These are phyloP conservation scores for Apiospora sp. DNA, from an alignment of 2,329 filamentous ascomycete species.

Conservation along the genomic window DNA sequence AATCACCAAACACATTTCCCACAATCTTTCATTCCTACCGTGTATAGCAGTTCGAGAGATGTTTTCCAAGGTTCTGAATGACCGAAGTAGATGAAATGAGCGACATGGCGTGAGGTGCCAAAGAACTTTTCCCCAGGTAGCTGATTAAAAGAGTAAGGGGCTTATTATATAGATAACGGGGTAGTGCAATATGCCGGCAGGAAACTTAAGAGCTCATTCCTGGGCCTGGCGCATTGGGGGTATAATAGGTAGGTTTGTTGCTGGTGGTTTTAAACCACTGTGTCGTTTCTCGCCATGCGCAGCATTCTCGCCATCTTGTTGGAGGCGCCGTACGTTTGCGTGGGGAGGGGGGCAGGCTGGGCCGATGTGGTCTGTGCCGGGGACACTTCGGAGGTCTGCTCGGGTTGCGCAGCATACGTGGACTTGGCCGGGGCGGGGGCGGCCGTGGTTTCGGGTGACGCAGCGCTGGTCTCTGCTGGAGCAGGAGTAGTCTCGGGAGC, in stretches of 20 bases:
- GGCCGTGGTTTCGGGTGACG: too few species aligned
- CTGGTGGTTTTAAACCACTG: not conserved
- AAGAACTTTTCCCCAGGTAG: not conserved
- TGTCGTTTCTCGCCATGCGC: not conserved
- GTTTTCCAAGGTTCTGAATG: not conserved
- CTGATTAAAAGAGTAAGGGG: not conserved
- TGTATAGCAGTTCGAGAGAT: not conserved
- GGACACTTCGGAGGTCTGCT: not conserved
- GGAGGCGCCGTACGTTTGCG: slow-evolving; percentile 4
- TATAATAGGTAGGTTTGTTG: not conserved
- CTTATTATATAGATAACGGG: not conserved
- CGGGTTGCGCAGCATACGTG: not conserved
- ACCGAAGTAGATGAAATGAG: not conserved
- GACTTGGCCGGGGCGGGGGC: not conserved
- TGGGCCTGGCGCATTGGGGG: not conserved
- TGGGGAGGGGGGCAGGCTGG: not conserved
- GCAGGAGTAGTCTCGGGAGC: not conserved
- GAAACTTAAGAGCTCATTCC: not conserved
- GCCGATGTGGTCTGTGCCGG: not conserved
- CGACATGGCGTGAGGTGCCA: not conserved
- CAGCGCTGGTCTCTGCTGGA: not conserved
- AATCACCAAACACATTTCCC: not conserved
- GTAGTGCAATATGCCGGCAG: not conserved
- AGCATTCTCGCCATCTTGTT: not conserved
- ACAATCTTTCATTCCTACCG: not conserved